Base-by-base conservation (phyloP, 495 filamentous ascomycete genomes). In the Aeminium ludgeri region DNA sequence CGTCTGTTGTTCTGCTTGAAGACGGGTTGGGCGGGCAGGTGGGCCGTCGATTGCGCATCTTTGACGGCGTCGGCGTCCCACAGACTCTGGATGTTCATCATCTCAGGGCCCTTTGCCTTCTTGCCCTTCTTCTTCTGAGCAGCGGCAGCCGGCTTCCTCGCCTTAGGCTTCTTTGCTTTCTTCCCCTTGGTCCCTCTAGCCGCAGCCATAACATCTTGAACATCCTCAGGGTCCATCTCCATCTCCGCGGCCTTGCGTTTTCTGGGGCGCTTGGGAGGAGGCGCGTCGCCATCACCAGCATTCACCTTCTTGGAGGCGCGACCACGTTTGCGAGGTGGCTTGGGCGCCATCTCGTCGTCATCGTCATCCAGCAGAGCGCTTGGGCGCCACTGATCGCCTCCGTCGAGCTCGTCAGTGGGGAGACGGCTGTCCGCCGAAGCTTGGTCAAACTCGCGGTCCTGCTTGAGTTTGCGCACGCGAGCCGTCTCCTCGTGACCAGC, bases 21-120 rank as follows among this genome's bases (percentile, higher is more conserved):
- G 13, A 48, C 42, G 3, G 50, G 56, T 17, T 46, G 41, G 10
- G 35, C 19, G 3, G 32, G 11, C 8, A 52, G 46, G 36, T 51
- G 40, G 16, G 44, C 36, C 10, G 33, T 38, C 2, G 44, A 49
- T 36, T 50, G 41, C 2, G 43, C 39, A 15, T 59, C 49, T 1
- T 29, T 25, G 40, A 58, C 57, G n/a, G 58, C 49, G 34, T 60
- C 39, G 23, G 34, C 41, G 7, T 34, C 34, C 25, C 29, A 34
- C 10, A 50, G 11, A 17, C 15, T 28, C 10, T 11, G n/a, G 2
- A 40, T 8, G 30, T 50, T 50, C 6, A 42, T 37, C 37, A 41
- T 40, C 2, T 6, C 5, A 12, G 36, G 13, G 16, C 25, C 36
- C 5, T 15, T 10, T 31, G 35, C 30, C 19, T 20, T 18, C 40